A percentile compares a stretch with the other conserved stretches of the same genome.
These are phyloP conservation scores for Protoeuglena noctilucae DNA, from an alignment of 139 green algal species.

Conservation along the genomic window DNA sequence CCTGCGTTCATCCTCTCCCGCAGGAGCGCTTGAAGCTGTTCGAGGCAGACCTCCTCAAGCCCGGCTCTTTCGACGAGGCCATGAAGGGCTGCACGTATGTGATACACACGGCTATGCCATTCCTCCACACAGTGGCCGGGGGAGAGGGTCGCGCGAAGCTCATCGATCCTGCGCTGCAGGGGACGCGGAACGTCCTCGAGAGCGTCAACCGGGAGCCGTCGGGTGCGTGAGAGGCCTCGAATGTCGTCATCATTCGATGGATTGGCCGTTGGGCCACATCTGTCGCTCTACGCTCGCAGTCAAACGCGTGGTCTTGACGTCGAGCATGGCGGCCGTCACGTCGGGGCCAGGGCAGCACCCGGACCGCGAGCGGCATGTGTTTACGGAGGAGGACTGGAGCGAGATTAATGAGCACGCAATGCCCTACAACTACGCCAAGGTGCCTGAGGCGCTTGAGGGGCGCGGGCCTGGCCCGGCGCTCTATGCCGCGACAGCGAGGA, in stretches of 20 bases:
- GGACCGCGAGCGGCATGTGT: slow-evolving; percentile 14
- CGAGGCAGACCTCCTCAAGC: slow-evolving; percentile 19
- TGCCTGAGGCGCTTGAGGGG: slow-evolving; percentile 5
- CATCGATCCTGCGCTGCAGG: slow-evolving; percentile 26
- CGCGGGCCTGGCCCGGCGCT: background rate
- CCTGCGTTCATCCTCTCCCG: too few species aligned
- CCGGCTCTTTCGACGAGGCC: slow-evolving; percentile 8
- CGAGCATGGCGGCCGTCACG: slow-evolving; percentile 23
- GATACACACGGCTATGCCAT: slow-evolving; percentile 35
- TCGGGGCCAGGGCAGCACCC: slow-evolving; percentile 15
- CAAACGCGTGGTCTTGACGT: slow-evolving; percentile 37
- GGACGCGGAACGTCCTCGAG: slow-evolving; percentile 34
- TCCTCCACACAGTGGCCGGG: background rate
- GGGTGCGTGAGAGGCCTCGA: too few species aligned
- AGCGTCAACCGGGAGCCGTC: slow-evolving; percentile 24
- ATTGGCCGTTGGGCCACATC: too few species aligned
- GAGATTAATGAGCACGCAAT: background rate
- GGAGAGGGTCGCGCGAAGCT: slow-evolving; percentile 14
- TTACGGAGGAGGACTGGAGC: slow-evolving; percentile 19
- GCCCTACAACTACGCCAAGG: slow-evolving; percentile 12
- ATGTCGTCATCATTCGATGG: too few species aligned
- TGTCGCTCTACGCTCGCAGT: slow-evolving; percentile 21
- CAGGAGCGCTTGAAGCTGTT: too few species aligned
- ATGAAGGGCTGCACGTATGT: slow-evolving; percentile 25
- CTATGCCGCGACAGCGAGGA: background rate